Evolutionary conservation across 805 yeast species (phyloP), one percentile per base, ranked within the genome.

Genomic region (Candida boidinii): DNA sequence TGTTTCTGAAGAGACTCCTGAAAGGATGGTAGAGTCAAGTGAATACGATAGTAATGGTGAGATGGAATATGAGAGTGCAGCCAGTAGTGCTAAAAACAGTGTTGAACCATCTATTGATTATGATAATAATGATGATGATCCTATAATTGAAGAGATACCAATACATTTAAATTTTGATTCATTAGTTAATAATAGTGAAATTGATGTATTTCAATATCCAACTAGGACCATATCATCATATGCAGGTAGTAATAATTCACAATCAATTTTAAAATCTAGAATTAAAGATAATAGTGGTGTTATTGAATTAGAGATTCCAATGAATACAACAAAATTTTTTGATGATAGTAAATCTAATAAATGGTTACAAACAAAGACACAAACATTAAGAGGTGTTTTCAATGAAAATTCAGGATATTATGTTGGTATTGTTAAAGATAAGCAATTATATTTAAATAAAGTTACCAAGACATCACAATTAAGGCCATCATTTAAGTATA

Each of bases 401-500:
- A 66, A 68, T 16, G 55, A 58, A 4, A 62, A 70, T 22, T 68
- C 66, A 22, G 81, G 80, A 0, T 72, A 70, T 43, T 70, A 65
- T 41, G 63, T 63, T 9, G 73, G 63, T 3, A 29, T 44, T 8
- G 36, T 57, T 25, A 34, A 40, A 13, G 59, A 70, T 20, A 70
- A 68, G 13, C 75, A 68, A 44, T 47, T 86, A 7, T 74, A 82
- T 31, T 53, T 90, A 39, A 56, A 73, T 1, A 83, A 90, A 1
- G 64, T 88, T 2, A 70, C 73, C 23, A 66, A 75, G 15, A 73
- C 82, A 0, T 73, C 80, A 0, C 96, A 90, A 54, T 54, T 92
- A 39, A 69, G 95, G 43, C 92, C 96, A 3, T 70, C 72, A 45
- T 85, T 92, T 58, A 71, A 69, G 42, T 84, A 88, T 50, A 74